Base-by-base conservation (phyloP, 108 stramenopile species). In the Skeletonema tropicum region DNA sequence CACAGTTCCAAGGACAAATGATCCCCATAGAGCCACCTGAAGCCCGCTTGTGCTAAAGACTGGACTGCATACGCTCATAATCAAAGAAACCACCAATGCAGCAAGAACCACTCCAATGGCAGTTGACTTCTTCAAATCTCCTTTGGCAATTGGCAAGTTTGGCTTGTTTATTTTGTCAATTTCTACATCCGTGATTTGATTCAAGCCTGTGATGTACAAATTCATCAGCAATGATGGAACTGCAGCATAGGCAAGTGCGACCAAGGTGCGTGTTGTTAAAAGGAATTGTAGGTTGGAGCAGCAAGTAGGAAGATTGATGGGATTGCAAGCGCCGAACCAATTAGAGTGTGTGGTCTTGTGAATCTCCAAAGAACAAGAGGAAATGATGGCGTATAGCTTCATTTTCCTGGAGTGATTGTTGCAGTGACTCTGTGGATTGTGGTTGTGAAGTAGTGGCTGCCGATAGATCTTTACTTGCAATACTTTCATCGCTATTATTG, bases 111-210 rank as follows among this genome's bases (percentile, higher is more conserved):
- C 80, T 26, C 68, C 32, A 3, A 76, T 90, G 32, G 89, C 98
- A 29, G 72, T 75, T 10, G 72, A 68, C 19, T 73, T 49, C 12
- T 86, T 79, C 13, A 98, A 70, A 48, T 92, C 85, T 30, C 96
- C 94, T 26, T 89, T 85, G 12, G 98, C 93, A 42, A 98, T 88
- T 17, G 96, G 96, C 36, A 98, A 85, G 66, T 92, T 64, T 30
- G 98, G 98, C 73, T 98, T 98, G 83, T 98, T 98, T 61, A 98
- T 87, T 64, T 89, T 91, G 84, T 98, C 98, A 71, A 98, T 98
- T 62, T 97, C 95, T 45, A 98, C 95, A 81, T 98, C 98, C 3
- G 95, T 96, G 48, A 98, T 92, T 85, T 98, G 98, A 73, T 98
- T 98, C 41, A 98, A 75, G 19, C 98, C 98, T 2, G 97, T 98